phyloP scores from a whole-genome alignment of 1,284 basidiomycete genomes.

The Trametes versicolor region DNA sequence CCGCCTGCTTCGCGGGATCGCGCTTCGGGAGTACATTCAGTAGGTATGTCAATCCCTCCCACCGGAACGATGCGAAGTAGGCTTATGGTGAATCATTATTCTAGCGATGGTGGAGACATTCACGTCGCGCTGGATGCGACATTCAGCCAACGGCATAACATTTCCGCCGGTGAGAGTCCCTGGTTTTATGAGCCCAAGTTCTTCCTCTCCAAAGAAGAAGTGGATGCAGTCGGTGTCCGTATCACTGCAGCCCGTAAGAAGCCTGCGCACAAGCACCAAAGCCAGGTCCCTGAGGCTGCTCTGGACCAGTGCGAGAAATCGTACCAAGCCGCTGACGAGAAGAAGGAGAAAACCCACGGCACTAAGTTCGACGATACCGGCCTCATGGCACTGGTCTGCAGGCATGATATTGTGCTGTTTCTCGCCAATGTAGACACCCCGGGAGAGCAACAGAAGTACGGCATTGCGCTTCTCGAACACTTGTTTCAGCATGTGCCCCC shows the following conservation, averaged over 20 bases:
- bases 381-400: constrained; percentile 47
- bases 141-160: constrained; percentile 46
- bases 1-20: constrained; percentile 46
- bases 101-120: constrained; percentile 29
- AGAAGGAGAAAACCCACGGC: constrained; percentile 39
- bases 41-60: constrained; percentile 27
- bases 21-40: constrained; percentile 37
- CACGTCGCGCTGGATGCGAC: constrained; percentile 45
- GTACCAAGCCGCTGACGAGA: constrained; percentile 48
- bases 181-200: constrained; percentile 42
- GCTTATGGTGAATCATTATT: background rate
- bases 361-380: constrained; percentile 45
- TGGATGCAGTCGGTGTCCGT: constrained; percentile 40
- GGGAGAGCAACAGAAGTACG: constrained; percentile 53
- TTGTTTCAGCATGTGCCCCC: constrained; percentile 43
- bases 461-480: constrained; percentile 45
- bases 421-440: constrained; percentile 52
- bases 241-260: constrained; percentile 39
- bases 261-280: constrained; percentile 13
- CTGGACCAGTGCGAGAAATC: constrained; percentile 47
- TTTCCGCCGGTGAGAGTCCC: constrained; percentile 39
- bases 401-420: constrained; percentile 50
- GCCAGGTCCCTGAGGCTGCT: constrained; percentile 42
- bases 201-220: constrained; percentile 42
- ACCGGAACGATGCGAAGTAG: background rate